Evolutionary conservation across 106 monocot species (phyloP).

Genomic region (Triglochin maritima): DNA sequence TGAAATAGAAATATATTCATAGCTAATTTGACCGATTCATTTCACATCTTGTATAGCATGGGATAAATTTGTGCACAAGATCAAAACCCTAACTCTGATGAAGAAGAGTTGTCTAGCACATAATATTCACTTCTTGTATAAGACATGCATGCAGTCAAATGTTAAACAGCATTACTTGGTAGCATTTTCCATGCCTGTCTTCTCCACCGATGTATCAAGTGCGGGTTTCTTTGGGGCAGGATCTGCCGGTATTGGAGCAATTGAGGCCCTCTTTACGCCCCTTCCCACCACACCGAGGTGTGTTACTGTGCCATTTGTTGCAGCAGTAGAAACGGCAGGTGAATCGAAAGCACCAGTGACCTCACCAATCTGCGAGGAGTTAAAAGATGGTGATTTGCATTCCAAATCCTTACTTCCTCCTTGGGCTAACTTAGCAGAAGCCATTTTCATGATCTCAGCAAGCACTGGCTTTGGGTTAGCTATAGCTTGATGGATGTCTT

Average conservation of each 20-base stretch:
- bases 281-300: slow-evolving; percentile 93
- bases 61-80: no score
- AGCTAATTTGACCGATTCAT: no score
- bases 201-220: slow-evolving; percentile 2
- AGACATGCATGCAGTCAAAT: no score
- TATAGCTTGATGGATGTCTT: slow-evolving; percentile 68
- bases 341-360: slow-evolving; percentile 47
- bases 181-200: neutral
- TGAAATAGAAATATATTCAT: no score
- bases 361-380: slow-evolving; percentile 38
- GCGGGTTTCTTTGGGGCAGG: slow-evolving; percentile 31
- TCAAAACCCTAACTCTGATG: no score
- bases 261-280: slow-evolving; percentile 63
- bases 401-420: slow-evolving; percentile 7
- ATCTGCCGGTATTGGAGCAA: slow-evolving; percentile 31
- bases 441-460: slow-evolving; percentile 48
- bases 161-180: no score
- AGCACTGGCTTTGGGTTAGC: slow-evolving; percentile 35
- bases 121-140: no score
- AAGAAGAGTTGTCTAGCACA: no score
- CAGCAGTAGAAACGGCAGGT: slow-evolving; percentile 40
- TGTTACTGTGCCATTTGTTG: slow-evolving; percentile 35
- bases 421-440: slow-evolving; percentile 14
- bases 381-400: slow-evolving; percentile 16
- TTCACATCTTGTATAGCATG: no score